phyloP scores from a whole-genome alignment of 176 grass and related monocot species.

The Ensete ventricosum region DNA sequence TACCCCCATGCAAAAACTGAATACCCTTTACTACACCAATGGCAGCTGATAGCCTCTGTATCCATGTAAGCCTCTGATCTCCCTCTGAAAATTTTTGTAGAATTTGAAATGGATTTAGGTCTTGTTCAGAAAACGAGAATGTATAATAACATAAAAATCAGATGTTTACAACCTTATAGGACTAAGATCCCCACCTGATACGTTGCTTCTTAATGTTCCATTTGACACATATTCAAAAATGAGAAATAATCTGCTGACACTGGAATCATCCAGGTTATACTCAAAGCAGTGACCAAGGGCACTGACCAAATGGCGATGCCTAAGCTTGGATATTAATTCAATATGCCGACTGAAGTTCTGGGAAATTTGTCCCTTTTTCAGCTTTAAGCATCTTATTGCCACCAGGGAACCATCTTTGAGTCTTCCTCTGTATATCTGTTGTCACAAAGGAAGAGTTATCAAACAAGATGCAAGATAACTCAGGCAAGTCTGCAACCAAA shows the following conservation, averaged over 20 bases:
- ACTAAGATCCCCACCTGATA: conserved; percentile 33
- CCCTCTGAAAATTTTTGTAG: conserved; percentile 31
- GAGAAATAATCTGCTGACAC: conserved; percentile 60
- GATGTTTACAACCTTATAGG: background rate
- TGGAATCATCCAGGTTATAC: conserved; percentile 68
- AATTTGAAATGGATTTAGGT: no score
- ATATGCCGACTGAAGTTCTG: conserved; percentile 75
- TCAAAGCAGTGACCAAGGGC: conserved; percentile 85
- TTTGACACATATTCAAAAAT: conserved; percentile 73
- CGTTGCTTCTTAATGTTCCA: conserved; percentile 72
- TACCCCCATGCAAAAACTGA: conserved; percentile 84
- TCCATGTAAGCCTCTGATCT: conserved; percentile 64
- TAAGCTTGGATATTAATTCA: conserved; percentile 73
- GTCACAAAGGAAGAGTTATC: background rate
- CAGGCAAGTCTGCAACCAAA: background rate
- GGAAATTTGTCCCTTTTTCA: conserved; percentile 51
- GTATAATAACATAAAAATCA: no score
- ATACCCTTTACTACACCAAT: conserved; percentile 69
- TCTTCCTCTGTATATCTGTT: conserved; percentile 68
- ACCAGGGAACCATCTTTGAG: conserved; percentile 63
- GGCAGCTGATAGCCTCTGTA: conserved; percentile 65
- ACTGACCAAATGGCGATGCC: conserved; percentile 73
- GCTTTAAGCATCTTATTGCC: conserved; percentile 74
- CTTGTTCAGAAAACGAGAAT: no score
- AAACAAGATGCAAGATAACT: background rate